A percentile compares a stretch with the other conserved stretches of the same genome.
These are phyloP conservation scores for Aureobasidium namibiae DNA, from an alignment of 2,329 filamentous ascomycete genomes.

Conservation along the genomic window DNA sequence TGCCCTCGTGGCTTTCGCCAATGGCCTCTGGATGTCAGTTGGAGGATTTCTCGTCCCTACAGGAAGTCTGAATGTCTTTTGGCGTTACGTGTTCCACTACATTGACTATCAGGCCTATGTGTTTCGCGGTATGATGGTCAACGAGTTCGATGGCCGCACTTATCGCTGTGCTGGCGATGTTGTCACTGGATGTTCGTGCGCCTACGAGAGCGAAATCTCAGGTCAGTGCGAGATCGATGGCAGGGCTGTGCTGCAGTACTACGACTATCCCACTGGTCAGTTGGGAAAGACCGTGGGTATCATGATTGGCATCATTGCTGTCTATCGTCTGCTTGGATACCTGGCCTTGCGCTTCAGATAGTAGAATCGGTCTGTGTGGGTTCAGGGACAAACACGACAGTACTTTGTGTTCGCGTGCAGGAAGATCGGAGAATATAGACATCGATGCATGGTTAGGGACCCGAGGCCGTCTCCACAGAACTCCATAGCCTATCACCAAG, in stretches of 20 bases:
- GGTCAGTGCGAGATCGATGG: slow-evolving; percentile 59
- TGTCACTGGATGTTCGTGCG: slow-evolving; percentile 49
- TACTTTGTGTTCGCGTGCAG: background rate
- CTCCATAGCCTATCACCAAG: background rate
- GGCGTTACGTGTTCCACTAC: slow-evolving; percentile 77
- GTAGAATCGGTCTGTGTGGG: background rate
- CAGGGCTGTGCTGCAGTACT: slow-evolving; percentile 55
- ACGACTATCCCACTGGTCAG: slow-evolving; percentile 52
- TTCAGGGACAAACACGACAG: background rate
- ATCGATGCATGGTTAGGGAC: too few species aligned
- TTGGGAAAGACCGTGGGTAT: slow-evolving; percentile 13
- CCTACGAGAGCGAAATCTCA: slow-evolving; percentile 55
- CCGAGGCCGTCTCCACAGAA: background rate
- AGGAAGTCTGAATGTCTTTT: slow-evolving; percentile 67
- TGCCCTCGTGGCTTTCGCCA: slow-evolving; percentile 71
- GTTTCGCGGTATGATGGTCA: slow-evolving; percentile 86
- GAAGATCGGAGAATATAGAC: background rate
- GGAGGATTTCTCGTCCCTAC: slow-evolving; percentile 71
- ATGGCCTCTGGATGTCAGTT: slow-evolving; percentile 81
- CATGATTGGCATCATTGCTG: slow-evolving; percentile 14
- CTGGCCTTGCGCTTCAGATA: slow-evolving; percentile 5
- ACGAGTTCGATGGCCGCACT: slow-evolving; percentile 59
- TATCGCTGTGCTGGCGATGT: slow-evolving; percentile 48
- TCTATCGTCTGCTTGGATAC: slow-evolving; percentile 10
- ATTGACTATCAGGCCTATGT: slow-evolving; percentile 79